These are phyloP conservation scores for Apium graveolens DNA, from an alignment of 129 eudicot species.

Conservation along the genomic window DNA sequence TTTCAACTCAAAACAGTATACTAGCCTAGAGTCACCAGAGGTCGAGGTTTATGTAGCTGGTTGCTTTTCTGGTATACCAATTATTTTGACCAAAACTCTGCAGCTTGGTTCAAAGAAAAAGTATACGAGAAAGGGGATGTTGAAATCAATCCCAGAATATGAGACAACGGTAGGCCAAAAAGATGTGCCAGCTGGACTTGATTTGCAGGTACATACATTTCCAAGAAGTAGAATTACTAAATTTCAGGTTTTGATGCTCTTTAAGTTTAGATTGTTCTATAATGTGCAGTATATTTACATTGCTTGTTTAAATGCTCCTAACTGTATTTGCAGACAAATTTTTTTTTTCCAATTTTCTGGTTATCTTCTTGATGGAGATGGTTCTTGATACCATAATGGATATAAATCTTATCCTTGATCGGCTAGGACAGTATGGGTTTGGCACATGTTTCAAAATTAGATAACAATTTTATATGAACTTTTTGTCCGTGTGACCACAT, in stretches of 20 bases:
- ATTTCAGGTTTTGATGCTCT: background rate
- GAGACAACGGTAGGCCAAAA: conserved; percentile 34
- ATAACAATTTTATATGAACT: conserved; percentile 23
- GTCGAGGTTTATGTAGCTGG: conserved; percentile 89
- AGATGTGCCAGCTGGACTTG: conserved; percentile 31
- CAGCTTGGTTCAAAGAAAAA: conserved; percentile 41
- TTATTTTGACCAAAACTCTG: conserved; percentile 55
- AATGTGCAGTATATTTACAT: background rate
- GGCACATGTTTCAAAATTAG: conserved; percentile 46
- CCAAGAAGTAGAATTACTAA: background rate
- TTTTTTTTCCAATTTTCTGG: conserved; percentile 6
- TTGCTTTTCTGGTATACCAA: conserved; percentile 57
- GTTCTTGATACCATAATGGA: conserved; percentile 12
- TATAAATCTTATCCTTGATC: conserved; percentile 33
- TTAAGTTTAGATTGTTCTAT: background rate
- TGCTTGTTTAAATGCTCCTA: background rate
- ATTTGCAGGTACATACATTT: conserved; percentile 39
- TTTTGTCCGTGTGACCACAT: conserved; percentile 14
- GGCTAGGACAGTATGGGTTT: conserved; percentile 33
- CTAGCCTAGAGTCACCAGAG: conserved; percentile 38
- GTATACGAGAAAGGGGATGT: conserved; percentile 45
- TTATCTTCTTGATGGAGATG: conserved; percentile 13
- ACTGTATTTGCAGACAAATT: background rate
- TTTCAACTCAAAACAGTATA: conserved; percentile 35
- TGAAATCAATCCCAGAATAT: conserved; percentile 76